Evolutionary conservation across 2,329 filamentous ascomycete species (phyloP), one percentile per base, ranked within the genome.

Genomic region (Didymella exigua): DNA sequence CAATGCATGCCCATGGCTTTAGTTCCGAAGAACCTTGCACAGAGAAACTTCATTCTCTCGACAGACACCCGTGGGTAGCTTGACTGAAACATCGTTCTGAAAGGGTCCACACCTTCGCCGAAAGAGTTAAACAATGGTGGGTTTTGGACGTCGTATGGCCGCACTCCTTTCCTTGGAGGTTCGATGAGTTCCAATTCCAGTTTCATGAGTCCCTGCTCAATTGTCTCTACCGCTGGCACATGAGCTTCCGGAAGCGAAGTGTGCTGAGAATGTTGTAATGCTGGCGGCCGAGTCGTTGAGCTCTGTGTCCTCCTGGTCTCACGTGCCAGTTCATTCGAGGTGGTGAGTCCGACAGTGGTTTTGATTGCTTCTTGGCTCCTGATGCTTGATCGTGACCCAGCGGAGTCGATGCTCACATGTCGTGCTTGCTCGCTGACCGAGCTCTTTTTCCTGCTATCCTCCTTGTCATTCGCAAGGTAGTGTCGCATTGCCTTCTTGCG

Each of bases 401-500:
- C 56, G 2, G 65, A 69, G 24, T 45, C 62, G 19, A 65, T 66
- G 45, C 65, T 71, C 19, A 45, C 38, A 11, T 55, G 34, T 60
- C 54, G 19, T 51, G 33, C 19, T 4, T 31, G 24, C 3, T 27
- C 38, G 30, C n/a, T 9, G 23, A 29, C 18, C 18, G 31, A 14
- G 18, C n/a, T 38, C 53, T 31, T 43, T 31, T 45, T 30, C 49
- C 53, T 56, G n/a, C 31, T 45, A 14, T 37, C 37, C 33, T 60
- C 49, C 21, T 62, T 66, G 56, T 68, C 64, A 7, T 63, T 62
- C 44, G 67, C 57, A 13, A 76, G 44, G 26, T 65, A 70, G 38
- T 62, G 61, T 16, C 58, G 63, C 74, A 76, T 76, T 4, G 74
- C 74, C 44, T 65, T 62, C 37, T 71, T 71, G 31, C 74, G 72